Percentiles rank a stretch among this genome's conserved stretches.
phyloP scores from a whole-genome alignment of 805 yeast genomes.

The Barnettozyma californica region DNA sequence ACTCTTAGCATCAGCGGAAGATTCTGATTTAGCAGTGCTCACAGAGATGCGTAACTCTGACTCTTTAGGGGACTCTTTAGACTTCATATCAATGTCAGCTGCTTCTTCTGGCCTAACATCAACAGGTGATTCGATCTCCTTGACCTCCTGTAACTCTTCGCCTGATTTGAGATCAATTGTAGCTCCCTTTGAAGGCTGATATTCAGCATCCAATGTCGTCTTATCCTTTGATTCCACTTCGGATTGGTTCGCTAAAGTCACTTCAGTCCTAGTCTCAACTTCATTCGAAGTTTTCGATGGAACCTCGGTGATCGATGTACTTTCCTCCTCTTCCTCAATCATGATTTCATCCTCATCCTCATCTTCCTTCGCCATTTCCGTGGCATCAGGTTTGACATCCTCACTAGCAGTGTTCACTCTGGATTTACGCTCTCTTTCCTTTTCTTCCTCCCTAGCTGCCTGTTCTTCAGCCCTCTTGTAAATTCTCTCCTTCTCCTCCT shows the following conservation, averaged over 20 bases:
- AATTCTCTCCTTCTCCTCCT: conserved; percentile 5
- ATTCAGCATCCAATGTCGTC: no score
- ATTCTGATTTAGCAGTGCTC: neutral
- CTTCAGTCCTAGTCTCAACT: conserved; percentile 14
- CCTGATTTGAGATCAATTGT: neutral
- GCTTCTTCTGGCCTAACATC: neutral
- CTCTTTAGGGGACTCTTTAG: neutral
- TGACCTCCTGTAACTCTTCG: neutral
- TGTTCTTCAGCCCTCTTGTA: conserved; percentile 3
- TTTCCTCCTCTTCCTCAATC: conserved; percentile 22
- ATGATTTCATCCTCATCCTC: conserved; percentile 11
- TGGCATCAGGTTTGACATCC: neutral
- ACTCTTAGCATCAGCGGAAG: neutral
- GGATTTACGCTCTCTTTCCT: neutral
- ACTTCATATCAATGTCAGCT: neutral
- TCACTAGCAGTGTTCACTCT: conserved; percentile 16
- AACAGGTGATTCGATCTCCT: neutral
- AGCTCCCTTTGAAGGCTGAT: neutral
- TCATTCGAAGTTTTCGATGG: neutral
- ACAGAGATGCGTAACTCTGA: neutral
- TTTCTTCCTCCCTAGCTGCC: conserved; percentile 2
- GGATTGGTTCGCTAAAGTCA: conserved; percentile 1
- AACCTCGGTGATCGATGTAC: conserved; percentile 9
- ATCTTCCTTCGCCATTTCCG: neutral
- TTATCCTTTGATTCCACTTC: conserved; percentile 1